phyloP scores from a whole-genome alignment of 2,329 filamentous ascomycete species.

The Pleochaeta shiraiana region DNA sequence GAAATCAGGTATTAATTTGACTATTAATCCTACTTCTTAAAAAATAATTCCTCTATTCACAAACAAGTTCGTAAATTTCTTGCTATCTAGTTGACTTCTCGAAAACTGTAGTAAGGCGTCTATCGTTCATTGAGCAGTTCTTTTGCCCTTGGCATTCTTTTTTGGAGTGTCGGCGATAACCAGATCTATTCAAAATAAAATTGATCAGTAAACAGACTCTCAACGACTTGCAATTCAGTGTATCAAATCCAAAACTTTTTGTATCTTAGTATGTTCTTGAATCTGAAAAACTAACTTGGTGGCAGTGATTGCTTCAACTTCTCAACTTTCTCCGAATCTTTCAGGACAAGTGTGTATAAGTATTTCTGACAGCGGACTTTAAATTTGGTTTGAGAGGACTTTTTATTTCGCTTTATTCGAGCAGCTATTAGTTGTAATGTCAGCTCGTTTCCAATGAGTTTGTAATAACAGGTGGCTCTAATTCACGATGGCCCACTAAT shows the following conservation, averaged over 20 bases:
- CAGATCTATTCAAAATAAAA: conserved; percentile 23
- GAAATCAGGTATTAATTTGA: too few relatives aligned
- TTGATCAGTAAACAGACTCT: neutral
- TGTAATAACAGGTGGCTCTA: too few relatives aligned
- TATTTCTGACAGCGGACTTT: conserved; percentile 97
- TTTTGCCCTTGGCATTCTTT: conserved; percentile 30
- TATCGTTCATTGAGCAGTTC: conserved; percentile 14
- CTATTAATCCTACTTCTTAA: too few relatives aligned
- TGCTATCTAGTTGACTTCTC: too few relatives aligned
- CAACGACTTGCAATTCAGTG: neutral
- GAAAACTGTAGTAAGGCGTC: too few relatives aligned
- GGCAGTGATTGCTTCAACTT: conserved; percentile 99
- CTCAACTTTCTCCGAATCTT: conserved; percentile 98
- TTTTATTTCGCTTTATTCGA: conserved; percentile 91
- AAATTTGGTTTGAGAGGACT: conserved; percentile 93
- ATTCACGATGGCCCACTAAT: too few relatives aligned
- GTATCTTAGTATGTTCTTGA: neutral
- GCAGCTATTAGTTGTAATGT: conserved; percentile 34
- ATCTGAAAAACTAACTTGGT: conserved; percentile 52
- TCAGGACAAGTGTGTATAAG: conserved; percentile 96
- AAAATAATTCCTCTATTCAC: too few relatives aligned
- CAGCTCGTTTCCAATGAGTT: too few relatives aligned
- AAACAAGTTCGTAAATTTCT: too few relatives aligned
- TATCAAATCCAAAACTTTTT: neutral
- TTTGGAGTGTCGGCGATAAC: conserved; percentile 37